A percentile compares a stretch with the other conserved stretches of the same genome.
Evolutionary conservation across 768 basidiomycete species (phyloP).

Genomic region (Flagelloscypha sp.): DNA sequence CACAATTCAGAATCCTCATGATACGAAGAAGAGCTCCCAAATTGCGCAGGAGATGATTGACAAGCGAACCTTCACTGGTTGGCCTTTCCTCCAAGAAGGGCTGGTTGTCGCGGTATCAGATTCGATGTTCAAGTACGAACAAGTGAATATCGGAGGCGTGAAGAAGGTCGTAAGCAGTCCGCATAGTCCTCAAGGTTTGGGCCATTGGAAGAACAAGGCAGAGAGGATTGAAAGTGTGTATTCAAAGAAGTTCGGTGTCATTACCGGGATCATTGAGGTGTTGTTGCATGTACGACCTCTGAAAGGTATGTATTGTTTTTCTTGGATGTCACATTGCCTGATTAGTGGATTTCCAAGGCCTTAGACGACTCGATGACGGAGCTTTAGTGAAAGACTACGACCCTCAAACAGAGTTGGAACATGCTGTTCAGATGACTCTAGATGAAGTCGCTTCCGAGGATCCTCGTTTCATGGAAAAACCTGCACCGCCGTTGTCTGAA

Average conservation of each 20-base stretch:
- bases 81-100: conserved; percentile 96
- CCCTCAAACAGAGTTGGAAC: conserved; percentile 72
- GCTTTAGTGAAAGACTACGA: conserved; percentile 96
- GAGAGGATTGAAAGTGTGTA: conserved; percentile 78
- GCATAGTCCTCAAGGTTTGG: conserved; percentile 59
- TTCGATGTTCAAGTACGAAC: conserved; percentile 79
- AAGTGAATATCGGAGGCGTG: conserved; percentile 44
- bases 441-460: conserved; percentile 81
- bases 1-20: conserved; percentile 69
- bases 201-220: conserved; percentile 72
- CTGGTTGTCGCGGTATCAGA: conserved; percentile 83
- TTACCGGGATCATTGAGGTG: conserved; percentile 74
- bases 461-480: conserved; percentile 75
- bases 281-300: conserved; percentile 84
- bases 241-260: conserved; percentile 82
- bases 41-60: conserved; percentile 72
- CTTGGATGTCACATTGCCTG: neutral
- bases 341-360: conserved; percentile 37
- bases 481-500: conserved; percentile 70
- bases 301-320: conserved; percentile 51
- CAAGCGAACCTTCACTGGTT: conserved; percentile 69
- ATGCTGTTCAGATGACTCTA: conserved; percentile 82
- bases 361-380: conserved; percentile 82
- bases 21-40: conserved; percentile 57
- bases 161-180: conserved; percentile 61